Percentiles rank a stretch among this genome's conserved stretches.
These are phyloP conservation scores for Mycena venus DNA, from an alignment of 768 basidiomycete genomes.

Conservation along the genomic window DNA sequence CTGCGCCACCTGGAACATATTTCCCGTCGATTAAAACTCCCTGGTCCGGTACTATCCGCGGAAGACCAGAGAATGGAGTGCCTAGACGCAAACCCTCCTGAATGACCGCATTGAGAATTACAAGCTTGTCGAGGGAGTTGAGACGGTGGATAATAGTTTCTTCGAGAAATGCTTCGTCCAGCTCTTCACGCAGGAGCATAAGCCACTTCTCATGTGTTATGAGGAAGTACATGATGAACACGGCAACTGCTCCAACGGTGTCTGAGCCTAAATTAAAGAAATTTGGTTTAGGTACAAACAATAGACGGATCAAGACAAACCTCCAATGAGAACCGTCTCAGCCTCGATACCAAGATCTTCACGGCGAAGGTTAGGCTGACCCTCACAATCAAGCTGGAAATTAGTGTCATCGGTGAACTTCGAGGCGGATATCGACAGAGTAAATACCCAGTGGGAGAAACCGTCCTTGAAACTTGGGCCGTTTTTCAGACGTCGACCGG, in stretches of 20 bases:
- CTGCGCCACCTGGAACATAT: background rate
- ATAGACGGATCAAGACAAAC: background rate
- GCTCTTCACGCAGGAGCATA: conserved; percentile 90
- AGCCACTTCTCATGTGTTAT: conserved; percentile 34
- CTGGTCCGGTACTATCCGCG: background rate
- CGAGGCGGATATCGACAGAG: no score
- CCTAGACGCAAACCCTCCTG: conserved; percentile 8
- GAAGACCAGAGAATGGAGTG: background rate
- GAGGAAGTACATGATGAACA: background rate
- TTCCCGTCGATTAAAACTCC: background rate
- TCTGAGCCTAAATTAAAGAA: background rate
- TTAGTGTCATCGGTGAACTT: no score
- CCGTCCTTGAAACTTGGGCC: no score
- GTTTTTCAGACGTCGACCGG: no score
- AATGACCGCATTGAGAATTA: background rate
- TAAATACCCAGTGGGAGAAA: no score
- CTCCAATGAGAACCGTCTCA: conserved; percentile 4
- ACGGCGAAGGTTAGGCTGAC: background rate
- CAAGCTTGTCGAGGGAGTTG: background rate
- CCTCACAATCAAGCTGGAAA: background rate
- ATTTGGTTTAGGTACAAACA: background rate
- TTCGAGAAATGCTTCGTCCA: background rate
- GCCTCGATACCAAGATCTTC: conserved; percentile 6
- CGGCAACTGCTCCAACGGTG: background rate
- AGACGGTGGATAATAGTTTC: background rate